Base-by-base conservation (phyloP, 192 early-diverging fungal genomes). In the Coemansia sp. region DNA sequence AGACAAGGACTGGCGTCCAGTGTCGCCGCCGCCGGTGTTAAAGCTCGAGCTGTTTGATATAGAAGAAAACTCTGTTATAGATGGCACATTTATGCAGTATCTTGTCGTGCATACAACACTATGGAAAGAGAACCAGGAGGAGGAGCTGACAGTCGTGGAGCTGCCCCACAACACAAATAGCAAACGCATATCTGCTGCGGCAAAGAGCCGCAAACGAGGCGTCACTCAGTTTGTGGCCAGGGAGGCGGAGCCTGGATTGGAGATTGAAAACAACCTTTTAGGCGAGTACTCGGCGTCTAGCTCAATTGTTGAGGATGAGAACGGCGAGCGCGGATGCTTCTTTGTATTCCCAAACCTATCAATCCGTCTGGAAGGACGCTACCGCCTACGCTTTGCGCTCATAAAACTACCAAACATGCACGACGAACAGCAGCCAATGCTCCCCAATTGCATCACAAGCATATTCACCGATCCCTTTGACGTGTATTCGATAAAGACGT, bases 401-500 rank as follows among this genome's bases (percentile, higher is more conserved):
- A 86, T 92, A 74, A 88, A 88, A 48, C 74, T 92, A 79, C 86
- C 72, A 68, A 86, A 76, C 45, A 86, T 83, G 67, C 64, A 80
- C 31, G 79, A 84, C 16, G 70, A 74, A n/a, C 66, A 74, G 23
- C 70, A 70, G 21, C 64, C 82, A 70, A 84, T 83, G 48, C 70
- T 80, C 20, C 84, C 84, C 2, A 76, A 46, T 10, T 71, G 86
- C 31, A 72, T 92, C 34, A 64, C 86, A 4, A 79, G 82, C 42
- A 75, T 81, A 3, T 86, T 80, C 64, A 88, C 88, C 3, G 83
- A 90, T 20, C 84, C 85, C 16, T 92, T 92, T 59, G 90, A 88
- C 23, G 91, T 92, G 39, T 92, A 86, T 64, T 92, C 91, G 8
- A 88, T 89, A 21, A 92, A 92, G 76, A 91, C 90, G 60, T 92